Evolutionary conservation across 2,329 filamentous ascomycete genomes (phyloP).

Genomic region (Phoma sp.): DNA sequence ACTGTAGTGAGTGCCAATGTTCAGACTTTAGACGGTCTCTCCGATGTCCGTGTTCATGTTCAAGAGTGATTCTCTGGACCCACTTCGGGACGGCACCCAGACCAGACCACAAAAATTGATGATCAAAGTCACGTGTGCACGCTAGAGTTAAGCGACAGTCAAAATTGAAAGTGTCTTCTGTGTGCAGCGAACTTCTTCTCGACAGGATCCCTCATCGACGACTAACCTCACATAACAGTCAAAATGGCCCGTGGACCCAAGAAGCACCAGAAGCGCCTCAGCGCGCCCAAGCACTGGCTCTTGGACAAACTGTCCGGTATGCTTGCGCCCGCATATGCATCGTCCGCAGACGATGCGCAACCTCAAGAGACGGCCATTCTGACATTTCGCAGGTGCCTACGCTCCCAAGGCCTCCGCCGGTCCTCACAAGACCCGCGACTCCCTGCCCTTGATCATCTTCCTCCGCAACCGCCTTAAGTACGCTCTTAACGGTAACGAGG

Average conservation of each 20-base stretch:
- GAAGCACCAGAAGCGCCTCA: conserved; percentile 99
- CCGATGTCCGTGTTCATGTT: no score
- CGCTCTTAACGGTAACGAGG: conserved; percentile 98
- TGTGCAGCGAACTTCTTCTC: conserved; percentile 17
- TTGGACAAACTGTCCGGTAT: conserved; percentile 96
- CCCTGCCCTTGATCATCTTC: conserved; percentile 97
- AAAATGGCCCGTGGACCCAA: conserved; percentile 76
- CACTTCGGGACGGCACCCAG: not conserved
- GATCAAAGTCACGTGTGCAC: not conserved
- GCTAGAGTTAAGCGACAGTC: conserved; percentile 2
- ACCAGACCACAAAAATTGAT: not conserved
- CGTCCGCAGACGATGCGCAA: conserved; percentile 12
- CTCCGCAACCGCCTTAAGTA: conserved; percentile 86
- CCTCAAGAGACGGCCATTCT: conserved; percentile 20
- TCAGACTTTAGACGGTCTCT: no score
- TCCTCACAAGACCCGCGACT: conserved; percentile 99
- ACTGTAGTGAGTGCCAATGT: no score
- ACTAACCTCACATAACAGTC: conserved; percentile 50
- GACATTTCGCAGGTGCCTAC: conserved; percentile 53
- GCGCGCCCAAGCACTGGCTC: conserved; percentile 99
- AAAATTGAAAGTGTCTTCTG: conserved; percentile 3
- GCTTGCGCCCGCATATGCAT: conserved; percentile 56
- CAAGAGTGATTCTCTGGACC: not conserved
- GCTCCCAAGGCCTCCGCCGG: conserved; percentile 74
- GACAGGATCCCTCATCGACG: conserved; percentile 42